Base-by-base conservation (phyloP, 2,329 filamentous ascomycete species). In the Knufia petricola region DNA sequence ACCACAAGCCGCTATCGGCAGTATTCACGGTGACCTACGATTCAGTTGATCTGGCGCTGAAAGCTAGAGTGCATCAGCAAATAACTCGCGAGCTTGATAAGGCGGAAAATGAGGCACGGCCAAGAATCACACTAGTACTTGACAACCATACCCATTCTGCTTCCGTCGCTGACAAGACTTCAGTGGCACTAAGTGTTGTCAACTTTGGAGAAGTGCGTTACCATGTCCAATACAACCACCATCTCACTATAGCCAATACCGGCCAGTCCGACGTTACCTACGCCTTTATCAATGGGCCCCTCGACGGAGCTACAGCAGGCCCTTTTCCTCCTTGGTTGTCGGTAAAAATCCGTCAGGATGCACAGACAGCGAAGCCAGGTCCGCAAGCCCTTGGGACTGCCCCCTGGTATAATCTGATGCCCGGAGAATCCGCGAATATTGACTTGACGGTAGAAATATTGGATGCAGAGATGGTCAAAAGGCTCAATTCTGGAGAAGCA, bases 1-100 rank as follows among this genome's bases (percentile, higher is more conserved):
- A 98, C 59, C 92, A 98, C 66, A 98, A 98, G 63, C 94, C 92
- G 0, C 69, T 98, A 1, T 79, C 82, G 50, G 87, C 88, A 1
- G 71, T 89, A 1, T 96, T 96, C 61, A 83, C 78, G 0, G 67
- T 98, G 6, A 82, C 84, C 38, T 95, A 92, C 61, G 86, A 95
- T 53, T 84, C 86, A 0, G 85, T 95, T 1, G 81, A 94, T 0
- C 85, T 88, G 0, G 82, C 90, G 23, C 69, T 95, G 21, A 95
- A 94, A 63, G 79, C 87, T 1, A 83, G 80, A 53, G 74, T 96
- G 0, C 85, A 95, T 53, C 80, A 85, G 49, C 88, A 96, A 61
- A 85, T 96, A 10, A 89, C 85, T 1, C 78, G 85, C 48, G 85
- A 95, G 59, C 72, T 96, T 6, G 92, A 98, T 61, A 83, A 87